phyloP scores from a whole-genome alignment of 1,284 basidiomycete genomes.

The Cryptococcus sp. region DNA sequence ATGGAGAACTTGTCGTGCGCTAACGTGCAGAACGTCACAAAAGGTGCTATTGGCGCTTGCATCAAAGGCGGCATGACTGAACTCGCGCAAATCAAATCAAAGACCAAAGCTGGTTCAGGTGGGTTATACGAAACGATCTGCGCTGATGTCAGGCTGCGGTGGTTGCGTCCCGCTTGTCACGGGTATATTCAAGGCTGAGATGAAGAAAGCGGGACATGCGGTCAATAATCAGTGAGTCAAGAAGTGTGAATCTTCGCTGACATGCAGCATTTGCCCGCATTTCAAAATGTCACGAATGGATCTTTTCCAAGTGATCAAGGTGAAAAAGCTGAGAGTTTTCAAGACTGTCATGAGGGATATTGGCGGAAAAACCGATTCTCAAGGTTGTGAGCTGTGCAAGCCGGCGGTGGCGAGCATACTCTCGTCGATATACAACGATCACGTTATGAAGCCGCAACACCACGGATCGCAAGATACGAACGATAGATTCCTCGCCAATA shows the following conservation, averaged over 20 bases:
- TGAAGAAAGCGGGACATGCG: constrained; percentile 67
- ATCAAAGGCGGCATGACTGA: constrained; percentile 60
- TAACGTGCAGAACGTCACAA: constrained; percentile 62
- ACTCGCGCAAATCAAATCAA: constrained; percentile 63
- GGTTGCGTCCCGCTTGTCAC: constrained; percentile 66
- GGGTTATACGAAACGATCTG: no score
- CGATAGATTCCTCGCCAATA: constrained; percentile 66
- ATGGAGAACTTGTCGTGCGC: neutral
- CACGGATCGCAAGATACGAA: constrained; percentile 62
- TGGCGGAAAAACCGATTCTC: constrained; percentile 58
- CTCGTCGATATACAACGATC: constrained; percentile 64
- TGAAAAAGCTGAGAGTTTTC: constrained; percentile 66
- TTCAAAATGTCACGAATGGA: constrained; percentile 69
- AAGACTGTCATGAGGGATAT: constrained; percentile 59
- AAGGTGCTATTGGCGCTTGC: constrained; percentile 62
- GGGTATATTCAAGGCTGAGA: constrained; percentile 64
- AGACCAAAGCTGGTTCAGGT: constrained; percentile 67
- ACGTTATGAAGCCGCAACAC: constrained; percentile 65
- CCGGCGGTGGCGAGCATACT: constrained; percentile 70
- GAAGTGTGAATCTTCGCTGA: neutral
- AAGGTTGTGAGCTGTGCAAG: constrained; percentile 74
- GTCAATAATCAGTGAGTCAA: constrained; percentile 57
- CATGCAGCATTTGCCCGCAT: constrained; percentile 63
- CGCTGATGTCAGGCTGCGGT: constrained; percentile 60
- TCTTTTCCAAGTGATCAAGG: constrained; percentile 67